Evolutionary conservation across 768 basidiomycete species (phyloP).

Genomic region (Suillus alpinus): DNA sequence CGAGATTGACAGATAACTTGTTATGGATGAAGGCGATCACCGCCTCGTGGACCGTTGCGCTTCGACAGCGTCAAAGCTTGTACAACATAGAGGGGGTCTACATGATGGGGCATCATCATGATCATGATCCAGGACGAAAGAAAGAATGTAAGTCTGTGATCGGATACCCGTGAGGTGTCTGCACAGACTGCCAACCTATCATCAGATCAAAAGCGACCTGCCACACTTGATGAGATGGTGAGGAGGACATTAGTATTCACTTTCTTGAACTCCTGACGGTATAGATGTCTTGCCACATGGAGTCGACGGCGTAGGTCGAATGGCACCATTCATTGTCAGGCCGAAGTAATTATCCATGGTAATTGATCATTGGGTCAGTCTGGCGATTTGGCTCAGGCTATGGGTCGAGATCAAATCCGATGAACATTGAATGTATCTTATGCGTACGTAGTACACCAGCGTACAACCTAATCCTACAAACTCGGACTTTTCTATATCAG

Average conservation of each 20-base stretch:
- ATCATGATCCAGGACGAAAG: not conserved
- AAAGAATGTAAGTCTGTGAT: not conserved
- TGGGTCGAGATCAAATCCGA: not conserved
- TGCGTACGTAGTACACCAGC: not conserved
- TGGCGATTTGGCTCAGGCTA: not conserved
- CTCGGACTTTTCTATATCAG: constrained; percentile 24
- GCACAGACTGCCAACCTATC: not conserved
- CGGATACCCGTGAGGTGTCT: not conserved
- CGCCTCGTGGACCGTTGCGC: not conserved
- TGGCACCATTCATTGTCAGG: not conserved
- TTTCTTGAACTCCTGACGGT: not conserved
- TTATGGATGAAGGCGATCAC: not conserved
- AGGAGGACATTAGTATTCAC: not conserved
- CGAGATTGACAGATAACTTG: not conserved
- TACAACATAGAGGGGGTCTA: not conserved
- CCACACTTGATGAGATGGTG: not conserved
- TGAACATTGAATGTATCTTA: not conserved
- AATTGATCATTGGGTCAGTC: not conserved
- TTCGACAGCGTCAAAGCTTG: not conserved
- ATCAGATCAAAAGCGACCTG: too few species aligned
- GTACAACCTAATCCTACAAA: not conserved
- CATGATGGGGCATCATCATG: too few species aligned
- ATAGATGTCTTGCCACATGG: not conserved
- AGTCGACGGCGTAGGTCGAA: not conserved
- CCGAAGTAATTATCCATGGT: not conserved